Conservation (phyloP, 306 rosid genomes). For the Vicia sativa region DNA sequence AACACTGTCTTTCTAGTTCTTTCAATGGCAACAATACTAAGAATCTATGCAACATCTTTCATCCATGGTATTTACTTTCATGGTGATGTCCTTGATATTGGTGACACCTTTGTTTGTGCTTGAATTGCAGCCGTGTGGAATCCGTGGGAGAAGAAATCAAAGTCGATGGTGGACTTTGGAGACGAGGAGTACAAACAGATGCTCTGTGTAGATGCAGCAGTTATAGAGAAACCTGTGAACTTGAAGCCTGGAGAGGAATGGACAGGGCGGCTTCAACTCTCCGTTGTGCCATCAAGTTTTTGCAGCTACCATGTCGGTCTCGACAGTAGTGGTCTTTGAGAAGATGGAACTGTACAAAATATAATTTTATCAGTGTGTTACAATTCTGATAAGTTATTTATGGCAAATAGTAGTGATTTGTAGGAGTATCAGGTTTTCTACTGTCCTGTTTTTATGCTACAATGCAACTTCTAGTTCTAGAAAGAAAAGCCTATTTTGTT, state of each 20-base stretch:
- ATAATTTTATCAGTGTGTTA: conserved; percentile 31
- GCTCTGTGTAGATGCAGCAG: conserved; percentile 92
- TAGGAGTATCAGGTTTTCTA: conserved; percentile 26
- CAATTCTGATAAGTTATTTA: conserved; percentile 12
- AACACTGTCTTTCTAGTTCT: conserved; percentile 24
- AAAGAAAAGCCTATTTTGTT: conserved; percentile 38
- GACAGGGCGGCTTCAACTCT: conserved; percentile 80
- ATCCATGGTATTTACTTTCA: too few relatives aligned
- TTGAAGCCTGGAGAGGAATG: conserved; percentile 49
- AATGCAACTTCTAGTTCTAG: conserved; percentile 4
- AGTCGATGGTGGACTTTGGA: conserved; percentile 78
- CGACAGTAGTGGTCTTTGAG: conserved; percentile 43
- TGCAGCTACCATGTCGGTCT: conserved; percentile 70
- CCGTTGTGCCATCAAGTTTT: conserved; percentile 83
- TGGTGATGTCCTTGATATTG: neutral
- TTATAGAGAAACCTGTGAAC: conserved; percentile 69
- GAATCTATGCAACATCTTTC: too few relatives aligned
- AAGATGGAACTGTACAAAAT: conserved; percentile 43
- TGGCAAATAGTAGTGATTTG: conserved; percentile 25
- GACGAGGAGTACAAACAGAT: conserved; percentile 91
- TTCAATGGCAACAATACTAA: conserved; percentile 20
- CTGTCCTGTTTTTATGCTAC: conserved; percentile 19
- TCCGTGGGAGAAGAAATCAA: conserved; percentile 97
- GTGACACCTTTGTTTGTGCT: conserved; percentile 11
- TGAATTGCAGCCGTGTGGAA: conserved; percentile 78